A percentile compares a stretch with the other conserved stretches of the same genome.
Evolutionary conservation across 2,329 filamentous ascomycete species (phyloP).

Genomic region (Trichoderma semiorbis): DNA sequence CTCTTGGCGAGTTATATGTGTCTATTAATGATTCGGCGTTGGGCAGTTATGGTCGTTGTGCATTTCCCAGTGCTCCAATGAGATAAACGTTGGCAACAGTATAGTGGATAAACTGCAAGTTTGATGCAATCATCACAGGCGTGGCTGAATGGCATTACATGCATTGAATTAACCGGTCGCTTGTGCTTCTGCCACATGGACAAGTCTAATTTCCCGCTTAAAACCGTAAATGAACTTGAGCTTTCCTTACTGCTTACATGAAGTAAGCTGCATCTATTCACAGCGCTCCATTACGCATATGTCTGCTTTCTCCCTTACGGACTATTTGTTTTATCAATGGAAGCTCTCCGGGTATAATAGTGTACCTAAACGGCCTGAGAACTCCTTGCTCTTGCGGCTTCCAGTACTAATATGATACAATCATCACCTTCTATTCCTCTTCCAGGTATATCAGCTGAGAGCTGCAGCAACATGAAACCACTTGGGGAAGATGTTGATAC

Average conservation of each 20-base stretch:
- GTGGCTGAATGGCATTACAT: background rate
- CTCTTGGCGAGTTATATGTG: background rate
- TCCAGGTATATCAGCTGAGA: background rate
- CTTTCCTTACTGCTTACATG: background rate
- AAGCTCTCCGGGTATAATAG: background rate
- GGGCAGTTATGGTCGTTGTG: background rate
- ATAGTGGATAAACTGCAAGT: background rate
- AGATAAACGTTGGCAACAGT: background rate
- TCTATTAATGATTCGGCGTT: background rate
- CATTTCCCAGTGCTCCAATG: background rate
- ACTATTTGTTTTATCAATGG: background rate
- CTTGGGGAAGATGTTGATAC: background rate
- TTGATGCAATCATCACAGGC: background rate
- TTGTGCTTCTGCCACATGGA: background rate
- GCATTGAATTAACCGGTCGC: background rate
- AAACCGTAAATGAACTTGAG: background rate
- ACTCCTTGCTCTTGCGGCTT: background rate
- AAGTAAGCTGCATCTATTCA: background rate
- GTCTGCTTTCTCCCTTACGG: background rate
- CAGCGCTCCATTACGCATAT: background rate
- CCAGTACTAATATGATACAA: background rate
- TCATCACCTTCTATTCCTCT: background rate
- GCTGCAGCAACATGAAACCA: background rate
- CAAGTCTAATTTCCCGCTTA: background rate
- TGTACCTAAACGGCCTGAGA: background rate